Evolutionary conservation across 1,284 basidiomycete species (phyloP), one percentile per base, ranked within the genome.

Genomic region (Leccinum insolens): DNA sequence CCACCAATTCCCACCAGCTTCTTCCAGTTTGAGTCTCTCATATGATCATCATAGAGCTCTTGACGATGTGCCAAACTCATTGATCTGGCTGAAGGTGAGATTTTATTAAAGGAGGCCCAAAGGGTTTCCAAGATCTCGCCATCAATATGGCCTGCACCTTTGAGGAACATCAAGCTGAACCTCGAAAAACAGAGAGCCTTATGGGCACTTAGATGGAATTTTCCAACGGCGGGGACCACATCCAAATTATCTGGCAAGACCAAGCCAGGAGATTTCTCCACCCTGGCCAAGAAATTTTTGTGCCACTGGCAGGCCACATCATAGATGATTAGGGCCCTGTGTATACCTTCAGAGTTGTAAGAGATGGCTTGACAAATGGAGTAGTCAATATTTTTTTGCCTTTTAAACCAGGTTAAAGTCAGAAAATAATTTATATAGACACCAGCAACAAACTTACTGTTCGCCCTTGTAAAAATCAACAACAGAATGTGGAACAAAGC

Each of bases 311-410:
- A 73, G 3, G 61, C 63, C 28, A 73, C 62, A 61, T 71, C 72
- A 65, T 73, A 73, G 6, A 71, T 67, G 3, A 71, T 58, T 1
- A 73, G 7, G 2, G 64, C 64, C 2, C 17, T 59, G 31, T 39
- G 8, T 14, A 73, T 41, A 8, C 60, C 66, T 4, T 64, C 17
- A 1, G 61, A 71, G 0, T 65, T 15, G 22, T 73, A 71, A 8
- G 31, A 57, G 4, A 71, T 12, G 2, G 64, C 66, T 22, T 71
- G 55, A 15, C 64, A 69, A n/a, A 71, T 68, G 7, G 66, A 68
- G 22, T 71, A 71, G 41, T 73, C 70, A 15, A 73, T 64, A 44
- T 73, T 73, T 28, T 67, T 73, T 7, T 73, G 67, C 49, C 71
- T n/a, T 71, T 55, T 14, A 22, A 64, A 55, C 31, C 11, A 9